phyloP scores from a whole-genome alignment of 2,329 filamentous ascomycete genomes.

The Aschersonia sp. region DNA sequence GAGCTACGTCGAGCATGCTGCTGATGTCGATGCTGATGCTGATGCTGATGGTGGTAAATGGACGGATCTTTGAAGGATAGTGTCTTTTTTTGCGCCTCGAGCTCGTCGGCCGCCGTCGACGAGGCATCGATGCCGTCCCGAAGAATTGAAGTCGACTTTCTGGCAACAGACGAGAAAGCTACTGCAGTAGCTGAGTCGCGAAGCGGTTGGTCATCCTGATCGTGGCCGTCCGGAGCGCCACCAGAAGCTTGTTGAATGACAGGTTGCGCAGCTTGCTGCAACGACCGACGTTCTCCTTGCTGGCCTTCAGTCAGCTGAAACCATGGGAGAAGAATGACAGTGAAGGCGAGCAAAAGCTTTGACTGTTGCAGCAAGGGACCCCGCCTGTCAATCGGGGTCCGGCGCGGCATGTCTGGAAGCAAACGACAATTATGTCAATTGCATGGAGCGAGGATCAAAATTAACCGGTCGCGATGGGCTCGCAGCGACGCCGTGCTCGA shows the following conservation, averaged over 20 bases:
- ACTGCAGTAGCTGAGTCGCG: conserved; percentile 8
- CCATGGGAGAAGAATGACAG: conserved; percentile 42
- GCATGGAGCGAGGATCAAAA: conserved; percentile 1
- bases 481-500: conserved; percentile 2
- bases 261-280: conserved; percentile 1
- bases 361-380: conserved; percentile 27
- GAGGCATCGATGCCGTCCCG: conserved; percentile 12
- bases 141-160: neutral
- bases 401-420: conserved; percentile 40
- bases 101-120: neutral
- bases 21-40: conserved; percentile 9
- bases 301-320: conserved; percentile 47
- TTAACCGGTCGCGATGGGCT: neutral
- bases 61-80: conserved; percentile 1
- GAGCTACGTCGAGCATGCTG: conserved; percentile 5
- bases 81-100: conserved; percentile 3
- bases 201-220: neutral
- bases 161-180: neutral
- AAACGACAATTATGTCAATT: neutral
- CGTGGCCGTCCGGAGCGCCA: neutral
- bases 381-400: conserved; percentile 44
- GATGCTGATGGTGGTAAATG: conserved; percentile 7
- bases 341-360: conserved; percentile 38
- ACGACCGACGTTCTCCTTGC: conserved; percentile 20
- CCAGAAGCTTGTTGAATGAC: neutral